Evolutionary conservation across 2,329 filamentous ascomycete species (phyloP), one percentile per base, ranked within the genome.

Genomic region (Beauveria asiatica): DNA sequence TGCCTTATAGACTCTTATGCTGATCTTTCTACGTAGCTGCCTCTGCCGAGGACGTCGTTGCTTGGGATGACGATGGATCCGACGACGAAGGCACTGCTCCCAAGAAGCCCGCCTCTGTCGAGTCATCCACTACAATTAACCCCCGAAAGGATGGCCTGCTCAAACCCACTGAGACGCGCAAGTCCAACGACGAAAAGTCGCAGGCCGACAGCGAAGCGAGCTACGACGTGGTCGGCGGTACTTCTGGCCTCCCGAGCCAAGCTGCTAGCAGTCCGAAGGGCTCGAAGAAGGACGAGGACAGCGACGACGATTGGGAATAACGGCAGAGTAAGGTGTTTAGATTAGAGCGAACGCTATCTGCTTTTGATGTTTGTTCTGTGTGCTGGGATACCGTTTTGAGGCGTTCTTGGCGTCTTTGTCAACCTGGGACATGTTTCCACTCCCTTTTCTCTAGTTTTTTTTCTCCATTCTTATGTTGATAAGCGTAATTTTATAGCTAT

Each of bases 201-300:
- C 89, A 94, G 66, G 86, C 92, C 8, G 94, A 94, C 68, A 97
- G 93, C 71, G 94, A 99, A 67, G 90, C 90, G 19, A 96, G 92
- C 76, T 99, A 99, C 72, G 94, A 99, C 72, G 82, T 99, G 39
- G 91, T 99, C 50, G 88, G 89, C 8, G 86, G 87, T 6, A 79
- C 85, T 50, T 92, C 89, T 56, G 89, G 89, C 53, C 83, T 84
- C 49, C 85, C 87, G 42, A 96, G 90, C 72, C 88, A 89, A 65
- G 87, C 91, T 19, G 88, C 91, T 25, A 83, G 75, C 70, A 86
- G 83, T 69, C 84, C 84, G 27, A 85, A 83, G 70, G 83, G 82
- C 39, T 67, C 75, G 19, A 76, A 76, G 63, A 82, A 81, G 71
- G 78, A 69, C 8, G 80, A 82, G 56, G 85, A 89, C 63, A 87